phyloP scores from a whole-genome alignment of 1,284 basidiomycete genomes.

The Moesziomyces antarcticus region DNA sequence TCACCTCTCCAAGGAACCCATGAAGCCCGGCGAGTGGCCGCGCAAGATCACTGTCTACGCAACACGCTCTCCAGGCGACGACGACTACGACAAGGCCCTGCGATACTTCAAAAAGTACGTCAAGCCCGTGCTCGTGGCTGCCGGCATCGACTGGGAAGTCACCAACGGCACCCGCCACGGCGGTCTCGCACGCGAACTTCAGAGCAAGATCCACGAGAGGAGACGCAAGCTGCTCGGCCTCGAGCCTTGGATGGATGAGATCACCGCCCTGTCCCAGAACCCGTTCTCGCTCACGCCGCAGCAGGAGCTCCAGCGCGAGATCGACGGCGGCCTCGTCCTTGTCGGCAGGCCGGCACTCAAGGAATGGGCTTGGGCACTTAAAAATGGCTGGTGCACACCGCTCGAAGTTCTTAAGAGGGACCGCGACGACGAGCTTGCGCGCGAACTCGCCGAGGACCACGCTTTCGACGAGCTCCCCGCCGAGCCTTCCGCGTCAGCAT shows the following conservation, averaged over 20 bases:
- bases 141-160: constrained; percentile 90
- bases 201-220: constrained; percentile 77
- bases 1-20: constrained; percentile 77
- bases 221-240: constrained; percentile 70
- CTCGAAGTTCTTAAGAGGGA: constrained; percentile 75
- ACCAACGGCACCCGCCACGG: constrained; percentile 84
- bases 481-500: constrained; percentile 8
- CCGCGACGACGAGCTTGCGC: constrained; percentile 77
- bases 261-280: constrained; percentile 70
- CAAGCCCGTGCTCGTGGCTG: constrained; percentile 95
- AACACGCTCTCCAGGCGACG: constrained; percentile 91
- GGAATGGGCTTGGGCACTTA: constrained; percentile 89
- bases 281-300: constrained; percentile 74
- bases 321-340: constrained; percentile 84
- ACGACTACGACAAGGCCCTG: constrained; percentile 84
- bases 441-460: constrained; percentile 77
- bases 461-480: constrained; percentile 77
- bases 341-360: constrained; percentile 93
- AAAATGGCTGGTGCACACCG: constrained; percentile 79
- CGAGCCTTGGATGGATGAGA: constrained; percentile 57
- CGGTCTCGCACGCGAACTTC: constrained; percentile 80
- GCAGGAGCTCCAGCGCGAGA: constrained; percentile 74
- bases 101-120: constrained; percentile 94
- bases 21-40: constrained; percentile 77
- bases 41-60: constrained; percentile 88